These are phyloP conservation scores for Lichina pygmaea DNA, from an alignment of 495 filamentous ascomycete genomes.

Conservation along the genomic window DNA sequence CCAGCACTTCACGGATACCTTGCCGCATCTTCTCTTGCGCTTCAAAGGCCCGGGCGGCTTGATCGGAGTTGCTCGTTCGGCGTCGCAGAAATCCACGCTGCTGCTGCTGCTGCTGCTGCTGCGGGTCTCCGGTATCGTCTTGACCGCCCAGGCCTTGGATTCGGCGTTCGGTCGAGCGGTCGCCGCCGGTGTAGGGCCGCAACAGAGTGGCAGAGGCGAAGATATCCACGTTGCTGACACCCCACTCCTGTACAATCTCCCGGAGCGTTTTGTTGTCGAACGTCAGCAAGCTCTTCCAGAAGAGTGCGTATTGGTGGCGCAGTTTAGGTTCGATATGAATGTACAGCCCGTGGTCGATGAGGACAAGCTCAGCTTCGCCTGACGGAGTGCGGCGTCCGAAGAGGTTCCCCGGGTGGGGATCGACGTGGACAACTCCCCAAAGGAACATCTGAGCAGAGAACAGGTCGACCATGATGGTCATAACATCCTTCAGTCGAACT, in stretches of 20 bases:
- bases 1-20: constrained; percentile 58
- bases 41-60: constrained; percentile 38
- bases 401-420: constrained; percentile 92
- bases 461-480: constrained; percentile 86
- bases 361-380: constrained; percentile 65
- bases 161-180: constrained; percentile 23
- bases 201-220: constrained; percentile 78
- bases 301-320: constrained; percentile 64
- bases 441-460: constrained; percentile 95
- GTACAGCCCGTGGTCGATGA: constrained; percentile 93
- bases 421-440: constrained; percentile 81
- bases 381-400: constrained; percentile 67
- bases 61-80: constrained; percentile 8
- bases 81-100: constrained; percentile 16
- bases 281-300: constrained; percentile 83
- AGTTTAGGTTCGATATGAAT: constrained; percentile 69
- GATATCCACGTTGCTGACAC: constrained; percentile 63
- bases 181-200: constrained; percentile 71
- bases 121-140: constrained; percentile 2
- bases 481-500: constrained; percentile 54
- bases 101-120: constrained; percentile 22
- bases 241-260: constrained; percentile 50
- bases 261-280: constrained; percentile 67
- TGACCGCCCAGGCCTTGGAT: not conserved
- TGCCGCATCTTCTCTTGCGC: constrained; percentile 66